Percentiles rank a stretch among this genome's conserved stretches.
Conservation (phyloP, 164 flowering plant genomes). For the Sextonia rubra region DNA sequence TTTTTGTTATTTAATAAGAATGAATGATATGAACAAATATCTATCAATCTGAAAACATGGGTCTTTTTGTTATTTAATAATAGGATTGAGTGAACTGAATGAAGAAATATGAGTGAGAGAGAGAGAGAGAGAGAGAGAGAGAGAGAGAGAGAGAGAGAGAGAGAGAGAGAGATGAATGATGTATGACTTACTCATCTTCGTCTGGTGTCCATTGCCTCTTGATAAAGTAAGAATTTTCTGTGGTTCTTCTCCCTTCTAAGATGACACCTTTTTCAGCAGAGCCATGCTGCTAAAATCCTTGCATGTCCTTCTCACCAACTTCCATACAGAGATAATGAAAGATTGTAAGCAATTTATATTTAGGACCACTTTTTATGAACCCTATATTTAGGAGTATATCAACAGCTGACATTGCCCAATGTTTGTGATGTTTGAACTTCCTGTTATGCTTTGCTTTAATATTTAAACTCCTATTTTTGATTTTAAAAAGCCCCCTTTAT, state of each 20-base stretch:
- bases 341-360: too few relatives aligned
- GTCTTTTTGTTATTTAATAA: neutral
- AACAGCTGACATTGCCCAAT: conserved; percentile 5
- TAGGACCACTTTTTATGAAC: neutral
- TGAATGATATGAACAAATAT: neutral
- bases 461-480: too few relatives aligned
- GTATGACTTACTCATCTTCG: conserved; percentile 32
- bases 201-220: conserved; percentile 40
- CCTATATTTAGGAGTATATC: conserved; percentile 9
- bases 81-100: neutral
- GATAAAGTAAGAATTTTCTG: neutral
- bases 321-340: neutral
- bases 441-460: neutral
- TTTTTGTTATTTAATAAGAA: neutral
- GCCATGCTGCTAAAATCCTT: neutral
- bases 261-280: neutral
- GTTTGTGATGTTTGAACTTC: conserved; percentile 12
- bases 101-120: neutral
- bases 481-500: too few relatives aligned
- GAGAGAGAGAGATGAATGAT: too few relatives aligned
- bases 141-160: too few relatives aligned
- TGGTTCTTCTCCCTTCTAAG: neutral
- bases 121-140: too few relatives aligned
- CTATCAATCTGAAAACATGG: neutral
- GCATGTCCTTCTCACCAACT: neutral